Conservation (phyloP, 768 basidiomycete genomes). For the Panellus pusillus region DNA sequence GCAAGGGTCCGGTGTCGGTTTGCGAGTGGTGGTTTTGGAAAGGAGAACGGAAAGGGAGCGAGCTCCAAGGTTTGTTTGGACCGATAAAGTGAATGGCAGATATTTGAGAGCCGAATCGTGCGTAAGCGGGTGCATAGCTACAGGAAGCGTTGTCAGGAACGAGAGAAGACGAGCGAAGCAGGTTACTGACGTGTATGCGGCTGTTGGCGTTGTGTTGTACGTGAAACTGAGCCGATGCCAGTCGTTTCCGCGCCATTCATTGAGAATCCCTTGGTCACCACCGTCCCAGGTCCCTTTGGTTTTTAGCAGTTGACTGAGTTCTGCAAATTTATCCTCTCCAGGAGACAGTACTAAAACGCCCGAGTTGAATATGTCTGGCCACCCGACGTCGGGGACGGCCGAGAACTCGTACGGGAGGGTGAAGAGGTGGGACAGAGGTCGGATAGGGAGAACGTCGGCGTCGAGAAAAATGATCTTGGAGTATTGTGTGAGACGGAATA, state of each 20-base stretch:
- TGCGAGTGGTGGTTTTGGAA: conserved; percentile 32
- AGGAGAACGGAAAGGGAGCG: conserved; percentile 68
- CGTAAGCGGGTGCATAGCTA: conserved; percentile 96
- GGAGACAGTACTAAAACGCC: conserved; percentile 90
- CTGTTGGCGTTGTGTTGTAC: conserved; percentile 97
- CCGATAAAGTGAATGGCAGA: conserved; percentile 93
- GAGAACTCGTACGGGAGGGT: conserved; percentile 79
- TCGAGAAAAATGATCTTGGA: conserved; percentile 88
- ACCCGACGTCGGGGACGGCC: conserved; percentile 95
- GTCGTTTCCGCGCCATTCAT: conserved; percentile 85
- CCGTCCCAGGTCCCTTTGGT: conserved; percentile 93
- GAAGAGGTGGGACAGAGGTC: conserved; percentile 93
- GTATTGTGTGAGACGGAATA: conserved; percentile 89
- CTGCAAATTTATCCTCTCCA: conserved; percentile 77
- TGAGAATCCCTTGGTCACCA: conserved; percentile 96
- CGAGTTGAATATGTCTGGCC: conserved; percentile 99
- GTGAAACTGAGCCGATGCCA: conserved; percentile 97
- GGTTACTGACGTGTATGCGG: conserved; percentile 85
- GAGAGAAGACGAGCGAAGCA: conserved; percentile 21
- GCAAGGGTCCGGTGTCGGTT: conserved; percentile 26
- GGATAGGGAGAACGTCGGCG: conserved; percentile 86
- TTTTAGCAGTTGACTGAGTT: conserved; percentile 68
- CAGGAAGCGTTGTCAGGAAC: conserved; percentile 27
- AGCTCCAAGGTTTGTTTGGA: conserved; percentile 92
- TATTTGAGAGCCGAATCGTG: conserved; percentile 87